A percentile compares a stretch with the other conserved stretches of the same genome.
Evolutionary conservation across 23 red algal genomes (phyloP).

Genomic region (Pyropia yezoensis): DNA sequence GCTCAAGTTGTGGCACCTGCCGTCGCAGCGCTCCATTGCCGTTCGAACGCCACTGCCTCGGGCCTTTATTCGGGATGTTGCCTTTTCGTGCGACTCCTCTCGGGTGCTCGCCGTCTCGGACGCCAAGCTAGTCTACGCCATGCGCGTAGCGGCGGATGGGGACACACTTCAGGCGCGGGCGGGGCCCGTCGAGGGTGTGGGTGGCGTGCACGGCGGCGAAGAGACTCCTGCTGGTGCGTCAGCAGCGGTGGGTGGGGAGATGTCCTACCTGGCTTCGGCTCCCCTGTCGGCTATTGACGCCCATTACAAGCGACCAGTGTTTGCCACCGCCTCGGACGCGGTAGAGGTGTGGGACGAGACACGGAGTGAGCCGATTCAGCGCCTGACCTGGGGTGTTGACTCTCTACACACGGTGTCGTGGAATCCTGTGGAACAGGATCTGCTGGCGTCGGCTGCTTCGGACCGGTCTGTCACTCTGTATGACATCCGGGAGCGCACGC

Average conservation of each 20-base stretch:
- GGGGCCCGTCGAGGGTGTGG: no score
- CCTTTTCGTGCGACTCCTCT: constrained; percentile 45
- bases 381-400: constrained; percentile 37
- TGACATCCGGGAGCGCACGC: constrained; percentile 58
- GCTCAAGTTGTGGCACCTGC: constrained; percentile 76
- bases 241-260: neutral
- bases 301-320: constrained; percentile 29
- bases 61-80: constrained; percentile 56
- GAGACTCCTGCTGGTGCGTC: neutral
- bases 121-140: constrained; percentile 22
- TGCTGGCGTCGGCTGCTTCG: constrained; percentile 47
- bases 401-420: constrained; percentile 53
- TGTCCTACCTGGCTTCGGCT: constrained; percentile 8
- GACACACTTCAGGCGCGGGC: neutral
- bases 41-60: constrained; percentile 15
- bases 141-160: constrained; percentile 4
- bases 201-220: no score
- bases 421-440: constrained; percentile 58
- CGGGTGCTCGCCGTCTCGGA: constrained; percentile 33
- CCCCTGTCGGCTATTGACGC: constrained; percentile 32
- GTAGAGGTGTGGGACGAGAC: constrained; percentile 78
- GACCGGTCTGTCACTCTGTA: constrained; percentile 69
- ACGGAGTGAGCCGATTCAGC: constrained; percentile 51
- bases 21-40: constrained; percentile 22
- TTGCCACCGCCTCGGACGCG: constrained; percentile 62